Evolutionary conservation across 148 eudicot genomes (phyloP).

Genomic region (Agrostemma githago): DNA sequence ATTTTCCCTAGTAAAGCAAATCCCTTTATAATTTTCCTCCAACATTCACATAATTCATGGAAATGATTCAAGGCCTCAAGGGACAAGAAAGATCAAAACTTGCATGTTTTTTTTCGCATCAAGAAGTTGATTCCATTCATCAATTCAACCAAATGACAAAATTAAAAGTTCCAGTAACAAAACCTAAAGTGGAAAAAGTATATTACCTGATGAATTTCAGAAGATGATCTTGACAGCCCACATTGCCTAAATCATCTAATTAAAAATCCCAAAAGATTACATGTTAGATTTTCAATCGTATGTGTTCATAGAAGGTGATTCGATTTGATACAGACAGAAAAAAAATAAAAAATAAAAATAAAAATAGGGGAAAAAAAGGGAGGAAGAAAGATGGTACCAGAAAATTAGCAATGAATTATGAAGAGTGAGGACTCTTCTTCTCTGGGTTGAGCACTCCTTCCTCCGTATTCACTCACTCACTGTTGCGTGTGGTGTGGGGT

Average conservation of each 20-base stretch:
- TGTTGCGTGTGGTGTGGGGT: neutral
- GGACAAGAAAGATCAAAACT: conserved; percentile 6
- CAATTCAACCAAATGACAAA: neutral
- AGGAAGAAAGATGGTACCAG: neutral
- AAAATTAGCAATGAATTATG: neutral
- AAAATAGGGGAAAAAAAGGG: too few relatives aligned
- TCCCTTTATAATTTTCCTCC: neutral
- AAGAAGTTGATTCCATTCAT: neutral
- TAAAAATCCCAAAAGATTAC: neutral
- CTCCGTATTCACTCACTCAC: neutral
- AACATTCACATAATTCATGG: neutral
- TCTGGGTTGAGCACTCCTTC: neutral
- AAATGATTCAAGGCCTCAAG: neutral
- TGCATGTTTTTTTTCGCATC: neutral
- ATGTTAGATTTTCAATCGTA: neutral
- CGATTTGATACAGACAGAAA: neutral
- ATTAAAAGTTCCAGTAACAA: neutral
- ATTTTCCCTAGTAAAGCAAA: neutral
- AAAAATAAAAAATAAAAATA: too few relatives aligned
- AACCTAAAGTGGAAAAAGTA: neutral
- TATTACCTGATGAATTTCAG: conserved; percentile 6
- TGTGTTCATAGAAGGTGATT: neutral
- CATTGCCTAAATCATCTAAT: conserved; percentile 2
- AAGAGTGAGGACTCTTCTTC: neutral
- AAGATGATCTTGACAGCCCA: conserved; percentile 6